These are phyloP conservation scores for Pugionium cornutum DNA, from an alignment of 345 rosid genomes.

Conservation along the genomic window DNA sequence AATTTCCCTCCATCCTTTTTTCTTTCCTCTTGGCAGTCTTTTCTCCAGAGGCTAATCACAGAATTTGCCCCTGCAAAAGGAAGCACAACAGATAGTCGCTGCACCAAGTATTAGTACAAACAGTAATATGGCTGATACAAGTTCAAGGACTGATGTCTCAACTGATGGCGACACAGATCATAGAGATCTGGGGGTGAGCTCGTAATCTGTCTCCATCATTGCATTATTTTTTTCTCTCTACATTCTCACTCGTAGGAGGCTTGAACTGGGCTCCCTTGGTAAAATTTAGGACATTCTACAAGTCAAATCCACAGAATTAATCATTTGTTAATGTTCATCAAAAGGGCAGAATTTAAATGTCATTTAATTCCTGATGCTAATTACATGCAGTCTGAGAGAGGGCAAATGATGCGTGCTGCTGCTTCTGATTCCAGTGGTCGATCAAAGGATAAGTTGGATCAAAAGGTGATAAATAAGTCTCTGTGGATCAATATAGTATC, in stretches of 20 bases:
- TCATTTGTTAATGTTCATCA: too few species aligned
- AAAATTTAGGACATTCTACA: constrained; percentile 28
- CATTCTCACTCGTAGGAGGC: constrained; percentile 28
- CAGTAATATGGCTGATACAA: constrained; percentile 71
- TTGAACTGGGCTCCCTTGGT: constrained; percentile 24
- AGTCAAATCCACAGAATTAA: constrained; percentile 16
- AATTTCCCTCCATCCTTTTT: neutral
- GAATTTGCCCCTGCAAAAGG: constrained; percentile 41
- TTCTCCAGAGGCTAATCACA: constrained; percentile 11
- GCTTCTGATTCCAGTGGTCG: constrained; percentile 89
- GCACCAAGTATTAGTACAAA: constrained; percentile 50
- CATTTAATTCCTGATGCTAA: constrained; percentile 10
- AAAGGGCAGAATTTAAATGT: too few species aligned
- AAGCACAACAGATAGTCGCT: constrained; percentile 48
- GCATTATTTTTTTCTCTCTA: constrained; percentile 32
- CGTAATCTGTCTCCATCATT: constrained; percentile 28
- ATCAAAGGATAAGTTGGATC: constrained; percentile 87
- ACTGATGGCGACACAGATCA: constrained; percentile 84
- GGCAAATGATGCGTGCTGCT: constrained; percentile 44
- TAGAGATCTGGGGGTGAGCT: constrained; percentile 71
- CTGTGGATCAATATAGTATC: neutral
- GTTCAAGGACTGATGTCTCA: constrained; percentile 86
- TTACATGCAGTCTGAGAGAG: constrained; percentile 68
- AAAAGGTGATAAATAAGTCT: constrained; percentile 58
- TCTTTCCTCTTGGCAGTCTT: constrained; percentile 14